phyloP scores from a whole-genome alignment of 768 basidiomycete species.

The Lepiota venenata region DNA sequence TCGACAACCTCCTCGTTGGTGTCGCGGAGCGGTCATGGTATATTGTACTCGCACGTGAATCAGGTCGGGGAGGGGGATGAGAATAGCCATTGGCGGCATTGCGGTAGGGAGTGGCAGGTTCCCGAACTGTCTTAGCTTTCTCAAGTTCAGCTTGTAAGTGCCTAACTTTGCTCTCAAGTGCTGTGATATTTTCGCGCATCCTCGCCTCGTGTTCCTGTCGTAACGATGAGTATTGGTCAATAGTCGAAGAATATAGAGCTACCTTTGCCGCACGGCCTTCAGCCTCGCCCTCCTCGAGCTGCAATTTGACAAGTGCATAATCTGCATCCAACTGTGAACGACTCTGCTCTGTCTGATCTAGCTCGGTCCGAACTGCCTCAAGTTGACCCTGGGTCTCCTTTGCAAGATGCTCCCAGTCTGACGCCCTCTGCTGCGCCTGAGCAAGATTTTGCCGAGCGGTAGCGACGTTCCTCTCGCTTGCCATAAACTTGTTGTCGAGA shows the following conservation, averaged over 20 bases:
- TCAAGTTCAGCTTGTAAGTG: slow-evolving; percentile 59
- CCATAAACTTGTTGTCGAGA: slow-evolving; percentile 57
- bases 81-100: slow-evolving; percentile 34
- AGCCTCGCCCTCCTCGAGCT: slow-evolving; percentile 75
- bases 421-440: slow-evolving; percentile 73
- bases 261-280: slow-evolving; percentile 69
- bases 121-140: slow-evolving; percentile 34
- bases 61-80: slow-evolving; percentile 57
- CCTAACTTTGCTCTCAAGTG: slow-evolving; percentile 56
- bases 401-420: slow-evolving; percentile 80
- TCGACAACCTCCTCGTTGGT: slow-evolving; percentile 35
- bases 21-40: slow-evolving; percentile 50
- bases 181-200: slow-evolving; percentile 61
- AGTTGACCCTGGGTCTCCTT: slow-evolving; percentile 67
- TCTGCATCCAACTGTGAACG: slow-evolving; percentile 70
- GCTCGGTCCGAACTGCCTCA: slow-evolving; percentile 52
- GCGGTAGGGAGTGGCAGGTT: slow-evolving; percentile 31
- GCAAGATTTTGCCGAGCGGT: slow-evolving; percentile 60
- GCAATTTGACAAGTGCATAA: slow-evolving; percentile 59
- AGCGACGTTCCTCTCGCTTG: slow-evolving; percentile 56
- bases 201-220: slow-evolving; percentile 68
- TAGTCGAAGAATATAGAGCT: slow-evolving; percentile 8
- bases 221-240: not conserved
- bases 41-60: slow-evolving; percentile 69
- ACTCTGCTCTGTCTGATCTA: slow-evolving; percentile 66